A percentile compares a stretch with the other conserved stretches of the same genome.
Evolutionary conservation across 108 stramenopile genomes (phyloP).

Genomic region (Nitzschia sp.): DNA sequence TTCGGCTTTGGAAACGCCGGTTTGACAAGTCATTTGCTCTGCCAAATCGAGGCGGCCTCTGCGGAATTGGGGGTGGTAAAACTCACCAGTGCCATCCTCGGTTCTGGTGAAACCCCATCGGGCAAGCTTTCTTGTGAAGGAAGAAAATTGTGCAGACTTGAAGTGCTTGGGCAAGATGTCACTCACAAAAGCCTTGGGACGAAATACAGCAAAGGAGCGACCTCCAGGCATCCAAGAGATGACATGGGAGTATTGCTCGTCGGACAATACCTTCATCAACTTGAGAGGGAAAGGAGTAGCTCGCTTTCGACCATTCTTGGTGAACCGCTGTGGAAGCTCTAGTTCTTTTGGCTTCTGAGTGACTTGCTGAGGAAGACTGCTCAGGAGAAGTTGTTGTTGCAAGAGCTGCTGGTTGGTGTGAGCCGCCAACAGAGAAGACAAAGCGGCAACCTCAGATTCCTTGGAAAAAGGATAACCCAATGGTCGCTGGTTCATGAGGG

Average conservation of each 20-base stretch:
- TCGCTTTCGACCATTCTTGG: slow-evolving; percentile 41
- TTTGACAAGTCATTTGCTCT: slow-evolving; percentile 36
- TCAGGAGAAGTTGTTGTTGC: neutral
- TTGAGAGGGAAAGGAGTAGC: slow-evolving; percentile 47
- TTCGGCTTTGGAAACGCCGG: neutral
- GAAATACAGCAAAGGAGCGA: slow-evolving; percentile 45
- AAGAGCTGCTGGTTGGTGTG: neutral
- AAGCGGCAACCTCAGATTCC: neutral
- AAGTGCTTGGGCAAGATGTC: slow-evolving; percentile 42
- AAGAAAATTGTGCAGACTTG: slow-evolving; percentile 46
- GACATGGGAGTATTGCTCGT: slow-evolving; percentile 31
- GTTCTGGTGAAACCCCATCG: slow-evolving; percentile 48
- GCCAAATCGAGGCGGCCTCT: slow-evolving; percentile 31
- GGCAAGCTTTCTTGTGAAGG: slow-evolving; percentile 51
- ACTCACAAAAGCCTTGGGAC: slow-evolving; percentile 35
- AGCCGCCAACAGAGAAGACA: neutral
- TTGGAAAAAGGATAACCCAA: neutral
- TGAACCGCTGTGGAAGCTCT: slow-evolving; percentile 42
- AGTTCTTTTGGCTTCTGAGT: slow-evolving; percentile 12
- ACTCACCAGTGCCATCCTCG: slow-evolving; percentile 45
- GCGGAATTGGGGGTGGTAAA: slow-evolving; percentile 43
- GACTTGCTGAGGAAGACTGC: neutral
- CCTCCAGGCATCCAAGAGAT: slow-evolving; percentile 57
- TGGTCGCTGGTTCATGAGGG: neutral
- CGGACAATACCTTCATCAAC: slow-evolving; percentile 50